Percentiles rank a stretch among this genome's conserved stretches.
These are phyloP conservation scores for Fraxinus floribunda DNA, from an alignment of 305 asterid genomes.

Conservation along the genomic window DNA sequence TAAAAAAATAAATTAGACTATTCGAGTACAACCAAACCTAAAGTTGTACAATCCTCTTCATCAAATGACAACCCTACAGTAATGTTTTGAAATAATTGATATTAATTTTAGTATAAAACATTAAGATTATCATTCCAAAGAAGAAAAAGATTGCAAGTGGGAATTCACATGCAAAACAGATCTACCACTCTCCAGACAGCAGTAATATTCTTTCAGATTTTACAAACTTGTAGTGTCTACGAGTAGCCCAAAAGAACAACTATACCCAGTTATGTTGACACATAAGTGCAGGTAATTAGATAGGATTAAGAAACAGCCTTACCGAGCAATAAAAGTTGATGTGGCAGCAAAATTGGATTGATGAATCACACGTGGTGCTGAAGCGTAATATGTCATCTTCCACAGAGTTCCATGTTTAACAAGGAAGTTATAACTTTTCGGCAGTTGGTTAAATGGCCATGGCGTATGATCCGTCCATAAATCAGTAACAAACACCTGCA, in stretches of 20 bases:
- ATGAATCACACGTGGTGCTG: conserved; percentile 85
- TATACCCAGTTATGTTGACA: not conserved
- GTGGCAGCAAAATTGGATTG: conserved; percentile 97
- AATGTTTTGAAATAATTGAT: not conserved
- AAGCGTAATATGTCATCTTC: conserved; percentile 87
- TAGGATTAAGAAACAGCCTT: conserved; percentile 25
- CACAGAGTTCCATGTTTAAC: conserved; percentile 91
- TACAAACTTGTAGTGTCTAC: not conserved
- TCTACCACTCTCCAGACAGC: not conserved
- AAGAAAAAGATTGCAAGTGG: not conserved
- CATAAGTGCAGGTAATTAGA: not conserved
- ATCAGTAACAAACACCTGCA: conserved; percentile 83
- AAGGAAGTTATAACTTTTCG: conserved; percentile 89
- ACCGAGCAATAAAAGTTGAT: conserved; percentile 93
- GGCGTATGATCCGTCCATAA: conserved; percentile 98
- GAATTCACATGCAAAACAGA: not conserved
- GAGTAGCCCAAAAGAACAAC: not conserved
- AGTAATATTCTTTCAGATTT: not conserved
- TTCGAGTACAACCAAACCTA: not conserved
- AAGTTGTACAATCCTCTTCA: not conserved
- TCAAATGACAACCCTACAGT: not conserved
- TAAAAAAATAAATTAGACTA: not conserved
- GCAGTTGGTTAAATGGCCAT: conserved; percentile 98
- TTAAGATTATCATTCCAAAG: not conserved
- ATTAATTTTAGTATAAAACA: not conserved